Percentiles rank a stretch among this genome's conserved stretches.
phyloP scores from a whole-genome alignment of 495 filamentous ascomycete genomes.

The Extremus antarcticus region DNA sequence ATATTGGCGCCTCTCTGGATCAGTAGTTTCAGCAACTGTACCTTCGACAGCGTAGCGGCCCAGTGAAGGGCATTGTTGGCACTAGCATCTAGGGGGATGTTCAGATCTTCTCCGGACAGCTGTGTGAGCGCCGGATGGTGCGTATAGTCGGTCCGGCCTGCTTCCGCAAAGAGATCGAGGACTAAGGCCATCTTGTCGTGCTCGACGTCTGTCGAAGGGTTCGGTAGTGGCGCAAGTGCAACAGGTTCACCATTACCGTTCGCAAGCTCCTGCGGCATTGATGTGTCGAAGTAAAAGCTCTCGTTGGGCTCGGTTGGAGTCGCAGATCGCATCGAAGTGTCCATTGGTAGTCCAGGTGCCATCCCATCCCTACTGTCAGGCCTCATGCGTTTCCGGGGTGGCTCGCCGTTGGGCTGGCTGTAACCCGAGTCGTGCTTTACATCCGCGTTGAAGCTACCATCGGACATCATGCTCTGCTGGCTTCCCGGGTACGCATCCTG shows the following conservation, averaged over 20 bases:
- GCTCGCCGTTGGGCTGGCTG: slow-evolving; percentile 42
- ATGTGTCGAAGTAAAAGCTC: slow-evolving; percentile 54
- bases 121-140: slow-evolving; percentile 55
- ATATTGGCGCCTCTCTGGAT: slow-evolving; percentile 77
- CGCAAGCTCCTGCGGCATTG: slow-evolving; percentile 24
- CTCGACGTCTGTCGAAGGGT: slow-evolving; percentile 51
- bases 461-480: slow-evolving; percentile 59
- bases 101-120: slow-evolving; percentile 71
- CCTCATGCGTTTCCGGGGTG: slow-evolving; percentile 72
- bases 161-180: slow-evolving; percentile 79
- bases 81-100: slow-evolving; percentile 77
- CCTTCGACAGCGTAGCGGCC: slow-evolving; percentile 89
- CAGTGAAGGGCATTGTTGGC: slow-evolving; percentile 87
- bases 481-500: slow-evolving; percentile 53
- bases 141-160: slow-evolving; percentile 49
- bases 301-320: slow-evolving; percentile 82
- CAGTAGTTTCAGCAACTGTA: slow-evolving; percentile 65
- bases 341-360: slow-evolving; percentile 5
- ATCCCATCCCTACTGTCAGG: slow-evolving; percentile 22
- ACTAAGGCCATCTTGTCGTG: slow-evolving; percentile 68
- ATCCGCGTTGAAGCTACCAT: slow-evolving; percentile 48
- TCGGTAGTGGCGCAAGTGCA: slow-evolving; percentile 59
- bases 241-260: slow-evolving; percentile 44
- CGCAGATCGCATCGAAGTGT: slow-evolving; percentile 42
- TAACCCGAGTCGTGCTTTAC: slow-evolving; percentile 45